phyloP scores from a whole-genome alignment of 1,284 basidiomycete species.

The Crepidotus sp. region DNA sequence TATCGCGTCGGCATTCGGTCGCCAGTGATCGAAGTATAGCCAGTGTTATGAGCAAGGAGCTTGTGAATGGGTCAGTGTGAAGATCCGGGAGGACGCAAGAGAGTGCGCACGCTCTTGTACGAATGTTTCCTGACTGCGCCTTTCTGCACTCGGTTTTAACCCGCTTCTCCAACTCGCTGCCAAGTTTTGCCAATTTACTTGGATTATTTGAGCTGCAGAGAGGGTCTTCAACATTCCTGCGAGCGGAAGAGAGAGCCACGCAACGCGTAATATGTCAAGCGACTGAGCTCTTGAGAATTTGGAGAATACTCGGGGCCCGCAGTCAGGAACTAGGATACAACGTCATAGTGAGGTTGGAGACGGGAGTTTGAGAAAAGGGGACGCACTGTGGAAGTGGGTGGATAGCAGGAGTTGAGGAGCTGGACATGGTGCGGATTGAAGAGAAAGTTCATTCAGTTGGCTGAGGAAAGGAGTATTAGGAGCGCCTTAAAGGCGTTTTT shows the following conservation, averaged over 20 bases:
- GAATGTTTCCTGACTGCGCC: constrained; percentile 63
- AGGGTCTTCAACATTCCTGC: background rate
- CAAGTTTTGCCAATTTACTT: constrained; percentile 82
- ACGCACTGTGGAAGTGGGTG: constrained; percentile 56
- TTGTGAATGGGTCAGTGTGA: constrained; percentile 24
- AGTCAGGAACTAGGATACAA: constrained; percentile 39
- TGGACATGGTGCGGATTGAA: constrained; percentile 82
- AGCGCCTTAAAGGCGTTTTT: constrained; percentile 4
- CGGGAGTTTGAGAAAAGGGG: background rate
- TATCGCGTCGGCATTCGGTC: constrained; percentile 85
- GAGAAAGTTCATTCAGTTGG: constrained; percentile 39
- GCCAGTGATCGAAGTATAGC: constrained; percentile 79
- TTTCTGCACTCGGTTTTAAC: constrained; percentile 61
- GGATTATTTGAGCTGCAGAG: constrained; percentile 60
- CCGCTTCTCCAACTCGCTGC: constrained; percentile 76
- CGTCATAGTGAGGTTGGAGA: constrained; percentile 3
- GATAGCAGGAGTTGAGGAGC: constrained; percentile 88
- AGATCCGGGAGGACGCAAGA: constrained; percentile 2
- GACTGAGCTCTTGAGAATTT: constrained; percentile 84
- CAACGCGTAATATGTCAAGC: constrained; percentile 86
- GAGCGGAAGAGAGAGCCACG: background rate
- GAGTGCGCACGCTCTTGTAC: constrained; percentile 68
- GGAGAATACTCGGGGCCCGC: constrained; percentile 78
- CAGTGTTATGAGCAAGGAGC: constrained; percentile 80
- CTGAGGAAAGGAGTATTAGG: background rate